Conservation (phyloP, 129 eudicot genomes). For the Kitagawia praeruptora region DNA sequence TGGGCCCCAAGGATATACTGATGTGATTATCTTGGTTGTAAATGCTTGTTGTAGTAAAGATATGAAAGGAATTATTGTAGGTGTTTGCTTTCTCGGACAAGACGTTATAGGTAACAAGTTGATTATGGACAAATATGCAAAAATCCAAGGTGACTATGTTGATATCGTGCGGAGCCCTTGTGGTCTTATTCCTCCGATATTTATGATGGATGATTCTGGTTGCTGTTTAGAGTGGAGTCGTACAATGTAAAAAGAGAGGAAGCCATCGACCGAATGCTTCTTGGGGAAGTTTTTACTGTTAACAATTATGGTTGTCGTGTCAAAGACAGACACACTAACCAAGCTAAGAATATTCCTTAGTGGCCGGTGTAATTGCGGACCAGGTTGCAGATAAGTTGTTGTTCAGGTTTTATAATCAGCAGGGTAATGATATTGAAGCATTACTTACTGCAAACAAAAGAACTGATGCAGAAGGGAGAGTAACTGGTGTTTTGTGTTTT, state of each 20-base stretch:
- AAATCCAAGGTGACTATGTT: constrained; percentile 59
- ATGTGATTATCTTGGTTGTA: constrained; percentile 43
- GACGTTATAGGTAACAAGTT: constrained; percentile 55
- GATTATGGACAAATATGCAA: constrained; percentile 51
- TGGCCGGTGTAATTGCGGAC: constrained; percentile 45
- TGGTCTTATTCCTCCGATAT: constrained; percentile 74
- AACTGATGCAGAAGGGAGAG: constrained; percentile 46
- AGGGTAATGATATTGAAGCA: constrained; percentile 55
- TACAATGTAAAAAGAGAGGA: constrained; percentile 66
- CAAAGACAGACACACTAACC: constrained; percentile 69
- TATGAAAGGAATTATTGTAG: constrained; percentile 40
- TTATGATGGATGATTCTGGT: constrained; percentile 78
- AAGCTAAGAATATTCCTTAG: constrained; percentile 56
- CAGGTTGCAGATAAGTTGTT: constrained; percentile 51
- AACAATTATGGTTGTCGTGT: constrained; percentile 64
- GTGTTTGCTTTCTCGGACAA: constrained; percentile 82
- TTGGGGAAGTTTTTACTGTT: constrained; percentile 73
- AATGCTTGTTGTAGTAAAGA: constrained; percentile 88
- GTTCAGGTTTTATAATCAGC: constrained; percentile 56
- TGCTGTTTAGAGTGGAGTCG: constrained; percentile 75
- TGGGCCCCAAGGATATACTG: constrained; percentile 37
- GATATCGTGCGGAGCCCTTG: constrained; percentile 56
- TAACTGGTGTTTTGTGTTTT: constrained; percentile 76
- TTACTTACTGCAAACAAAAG: constrained; percentile 71
- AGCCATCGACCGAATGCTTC: constrained; percentile 48